These are phyloP conservation scores for Trypanosomatidae sp. DNA, from an alignment of 208 protist genomes.

Conservation along the genomic window DNA sequence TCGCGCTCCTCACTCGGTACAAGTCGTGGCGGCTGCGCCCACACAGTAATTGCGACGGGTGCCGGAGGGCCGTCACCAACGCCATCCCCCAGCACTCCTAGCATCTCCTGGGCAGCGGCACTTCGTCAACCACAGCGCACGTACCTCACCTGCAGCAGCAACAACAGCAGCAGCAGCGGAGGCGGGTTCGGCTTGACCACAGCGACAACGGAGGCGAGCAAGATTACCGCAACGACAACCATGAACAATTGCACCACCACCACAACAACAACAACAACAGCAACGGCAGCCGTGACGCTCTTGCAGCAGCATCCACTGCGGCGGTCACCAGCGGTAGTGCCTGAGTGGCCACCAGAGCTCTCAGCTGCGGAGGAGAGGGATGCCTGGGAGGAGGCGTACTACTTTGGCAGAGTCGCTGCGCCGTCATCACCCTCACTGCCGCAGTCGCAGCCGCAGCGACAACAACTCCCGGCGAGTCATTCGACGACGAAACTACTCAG, in stretches of 20 bases:
- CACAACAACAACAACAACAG: constrained; percentile 4
- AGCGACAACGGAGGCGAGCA: neutral
- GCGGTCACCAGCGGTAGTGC: neutral
- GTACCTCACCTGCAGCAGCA: constrained; percentile 1
- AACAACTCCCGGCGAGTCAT: neutral
- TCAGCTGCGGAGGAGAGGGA: constrained; percentile 26
- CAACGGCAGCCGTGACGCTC: neutral
- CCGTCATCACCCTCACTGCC: neutral
- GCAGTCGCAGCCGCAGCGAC: neutral
- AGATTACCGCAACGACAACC: constrained; percentile 14
- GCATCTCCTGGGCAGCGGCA: constrained; percentile 22
- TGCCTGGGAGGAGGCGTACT: constrained; percentile 22
- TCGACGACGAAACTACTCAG: neutral
- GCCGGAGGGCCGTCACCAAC: neutral
- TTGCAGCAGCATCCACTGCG: neutral
- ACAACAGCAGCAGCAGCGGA: constrained; percentile 8
- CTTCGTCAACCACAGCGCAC: constrained; percentile 7
- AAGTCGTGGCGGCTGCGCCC: neutral
- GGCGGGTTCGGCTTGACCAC: neutral
- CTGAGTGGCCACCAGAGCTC: constrained; percentile 26
- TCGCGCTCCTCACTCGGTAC: constrained; percentile 11
- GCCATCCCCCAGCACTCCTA: neutral
- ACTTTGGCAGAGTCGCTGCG: constrained; percentile 4
- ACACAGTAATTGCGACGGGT: neutral
- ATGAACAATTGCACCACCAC: constrained; percentile 16